Percentiles rank a stretch among this genome's conserved stretches.
These are phyloP conservation scores for Pichia sp. DNA, from an alignment of 1,139 yeast species.

Conservation along the genomic window DNA sequence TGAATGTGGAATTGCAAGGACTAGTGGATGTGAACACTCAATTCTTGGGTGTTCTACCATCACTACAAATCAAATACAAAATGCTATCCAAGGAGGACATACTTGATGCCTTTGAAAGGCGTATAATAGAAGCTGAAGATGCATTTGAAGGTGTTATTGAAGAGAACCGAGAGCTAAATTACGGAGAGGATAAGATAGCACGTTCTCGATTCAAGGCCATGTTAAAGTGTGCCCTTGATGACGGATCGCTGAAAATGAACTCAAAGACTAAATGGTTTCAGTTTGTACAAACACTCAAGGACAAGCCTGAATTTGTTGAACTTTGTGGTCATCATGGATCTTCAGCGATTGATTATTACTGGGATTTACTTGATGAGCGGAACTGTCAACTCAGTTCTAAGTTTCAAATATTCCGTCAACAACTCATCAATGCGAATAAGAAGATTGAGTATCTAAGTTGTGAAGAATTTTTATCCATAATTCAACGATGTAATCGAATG, in stretches of 20 bases:
- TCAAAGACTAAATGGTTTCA: conserved; percentile 58
- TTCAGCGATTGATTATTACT: conserved; percentile 65
- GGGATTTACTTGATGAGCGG: conserved; percentile 68
- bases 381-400: conserved; percentile 49
- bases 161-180: conserved; percentile 34
- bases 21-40: conserved; percentile 20
- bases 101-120: conserved; percentile 43
- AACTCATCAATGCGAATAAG: conserved; percentile 32
- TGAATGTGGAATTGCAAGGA: conserved; percentile 35
- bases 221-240: conserved; percentile 30
- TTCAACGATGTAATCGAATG: conserved; percentile 20
- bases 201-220: conserved; percentile 50
- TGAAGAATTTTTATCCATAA: conserved; percentile 16
- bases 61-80: conserved; percentile 34
- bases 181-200: conserved; percentile 55
- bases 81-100: conserved; percentile 53
- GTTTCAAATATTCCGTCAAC: conserved; percentile 51
- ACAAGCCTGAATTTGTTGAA: conserved; percentile 51
- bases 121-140: conserved; percentile 36
- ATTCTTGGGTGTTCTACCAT: conserved; percentile 17
- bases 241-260: conserved; percentile 30
- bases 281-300: conserved; percentile 43
- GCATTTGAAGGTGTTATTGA: conserved; percentile 33
- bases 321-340: conserved; percentile 79
- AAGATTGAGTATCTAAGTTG: conserved; percentile 5